Evolutionary conservation across 768 basidiomycete species (phyloP).

Genomic region (Pleurotus djamor): DNA sequence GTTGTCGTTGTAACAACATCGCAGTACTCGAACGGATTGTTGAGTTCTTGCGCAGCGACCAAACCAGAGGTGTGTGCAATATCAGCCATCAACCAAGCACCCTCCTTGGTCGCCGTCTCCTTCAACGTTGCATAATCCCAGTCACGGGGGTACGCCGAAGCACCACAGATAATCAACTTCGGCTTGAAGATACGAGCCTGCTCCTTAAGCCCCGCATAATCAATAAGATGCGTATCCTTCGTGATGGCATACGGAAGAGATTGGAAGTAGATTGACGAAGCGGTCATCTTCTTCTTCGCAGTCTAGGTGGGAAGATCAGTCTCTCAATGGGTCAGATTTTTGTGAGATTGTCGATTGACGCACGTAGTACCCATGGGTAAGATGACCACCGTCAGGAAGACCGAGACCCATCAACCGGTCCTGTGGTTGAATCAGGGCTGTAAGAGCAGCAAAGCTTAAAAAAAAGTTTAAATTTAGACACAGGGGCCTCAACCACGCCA

Average conservation of each 20-base stretch:
- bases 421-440: constrained; percentile 93
- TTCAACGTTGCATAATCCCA: constrained; percentile 92
- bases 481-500: constrained; percentile 1
- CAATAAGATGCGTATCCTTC: constrained; percentile 82
- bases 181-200: constrained; percentile 98
- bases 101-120: constrained; percentile 80
- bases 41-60: constrained; percentile 88
- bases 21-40: constrained; percentile 92
- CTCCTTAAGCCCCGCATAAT: constrained; percentile 76
- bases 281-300: constrained; percentile 99
- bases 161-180: constrained; percentile 93
- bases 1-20: constrained; percentile 99
- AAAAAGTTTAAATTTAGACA: constrained; percentile 5
- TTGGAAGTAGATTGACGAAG: constrained; percentile 99
- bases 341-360: constrained; percentile 18
- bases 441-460: constrained; percentile 94
- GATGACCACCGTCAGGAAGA: constrained; percentile 95
- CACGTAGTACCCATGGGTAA: constrained; percentile 97
- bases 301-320: constrained; percentile 46
- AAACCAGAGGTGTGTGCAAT: constrained; percentile 98
- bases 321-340: constrained; percentile 6
- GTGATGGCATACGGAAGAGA: constrained; percentile 91
- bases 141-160: constrained; percentile 97
- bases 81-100: constrained; percentile 92
- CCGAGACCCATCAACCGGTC: constrained; percentile 99